Evolutionary conservation across 2,329 filamentous ascomycete species (phyloP).

Genomic region (Paradendryphiella salina): DNA sequence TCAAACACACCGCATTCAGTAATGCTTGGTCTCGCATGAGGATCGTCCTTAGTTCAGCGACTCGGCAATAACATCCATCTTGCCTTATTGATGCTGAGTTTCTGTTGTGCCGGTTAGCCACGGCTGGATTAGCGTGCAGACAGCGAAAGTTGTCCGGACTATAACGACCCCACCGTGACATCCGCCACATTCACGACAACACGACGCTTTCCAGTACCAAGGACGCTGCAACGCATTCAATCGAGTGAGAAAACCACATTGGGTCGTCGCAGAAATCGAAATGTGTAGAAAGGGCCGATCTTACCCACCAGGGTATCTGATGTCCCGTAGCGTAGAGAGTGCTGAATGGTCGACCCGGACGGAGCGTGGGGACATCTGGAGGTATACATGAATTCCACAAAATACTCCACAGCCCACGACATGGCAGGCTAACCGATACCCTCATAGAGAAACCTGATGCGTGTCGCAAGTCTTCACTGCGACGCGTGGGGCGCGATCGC

Average conservation of each 20-base stretch:
- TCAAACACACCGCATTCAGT: too few species aligned
- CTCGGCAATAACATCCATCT: too few species aligned
- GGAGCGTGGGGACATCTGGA: constrained; percentile 2
- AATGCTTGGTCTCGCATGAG: too few species aligned
- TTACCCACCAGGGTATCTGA: background rate
- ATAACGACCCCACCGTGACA: constrained; percentile 15
- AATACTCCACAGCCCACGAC: background rate
- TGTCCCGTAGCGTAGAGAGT: constrained; percentile 1
- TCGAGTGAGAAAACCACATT: background rate
- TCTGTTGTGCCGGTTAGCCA: constrained; percentile 23
- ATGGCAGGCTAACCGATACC: constrained; percentile 10
- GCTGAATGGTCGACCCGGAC: background rate
- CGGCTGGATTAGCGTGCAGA: constrained; percentile 14
- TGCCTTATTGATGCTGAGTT: constrained; percentile 2
- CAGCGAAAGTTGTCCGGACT: constrained; percentile 6
- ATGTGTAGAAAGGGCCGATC: background rate
- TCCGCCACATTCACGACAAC: constrained; percentile 17
- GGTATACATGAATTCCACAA: constrained; percentile 8
- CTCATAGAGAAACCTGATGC: constrained; percentile 7
- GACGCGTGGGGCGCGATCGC: constrained; percentile 16
- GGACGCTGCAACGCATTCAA: background rate
- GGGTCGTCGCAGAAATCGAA: background rate
- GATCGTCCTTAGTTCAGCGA: too few species aligned
- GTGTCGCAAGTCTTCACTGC: constrained; percentile 8
- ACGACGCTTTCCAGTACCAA: background rate